Evolutionary conservation across 305 asterid genomes (phyloP).

Genomic region (Solanum chacoense): DNA sequence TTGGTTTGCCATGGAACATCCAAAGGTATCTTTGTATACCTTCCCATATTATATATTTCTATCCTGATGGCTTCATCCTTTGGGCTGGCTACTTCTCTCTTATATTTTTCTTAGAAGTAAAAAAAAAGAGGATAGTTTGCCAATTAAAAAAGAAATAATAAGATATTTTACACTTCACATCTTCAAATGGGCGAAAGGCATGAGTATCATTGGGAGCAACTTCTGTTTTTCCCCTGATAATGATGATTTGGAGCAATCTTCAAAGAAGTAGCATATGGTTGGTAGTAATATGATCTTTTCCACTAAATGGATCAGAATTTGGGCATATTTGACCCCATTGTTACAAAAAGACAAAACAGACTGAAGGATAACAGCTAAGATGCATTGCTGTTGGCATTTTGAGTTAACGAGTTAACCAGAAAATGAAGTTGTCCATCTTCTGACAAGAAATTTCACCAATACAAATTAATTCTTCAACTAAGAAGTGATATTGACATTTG

Average conservation of each 20-base stretch:
- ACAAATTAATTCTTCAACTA: background rate
- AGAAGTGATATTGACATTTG: background rate
- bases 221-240: background rate
- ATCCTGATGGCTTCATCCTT: background rate
- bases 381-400: background rate
- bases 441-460: background rate
- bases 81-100: background rate
- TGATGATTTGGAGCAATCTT: background rate
- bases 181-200: background rate
- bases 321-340: background rate
- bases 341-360: background rate
- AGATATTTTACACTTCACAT: background rate
- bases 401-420: background rate
- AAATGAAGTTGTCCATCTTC: background rate
- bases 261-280: background rate
- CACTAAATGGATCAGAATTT: background rate
- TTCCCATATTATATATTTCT: background rate
- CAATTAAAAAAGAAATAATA: background rate
- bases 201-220: background rate
- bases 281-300: background rate
- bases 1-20: slow-evolving; percentile 70
- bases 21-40: slow-evolving; percentile 45
- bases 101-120: background rate
- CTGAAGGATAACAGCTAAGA: background rate
- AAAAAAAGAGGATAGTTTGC: background rate